phyloP scores from a whole-genome alignment of 805 yeast genomes.

The Candida palmyrensis region DNA sequence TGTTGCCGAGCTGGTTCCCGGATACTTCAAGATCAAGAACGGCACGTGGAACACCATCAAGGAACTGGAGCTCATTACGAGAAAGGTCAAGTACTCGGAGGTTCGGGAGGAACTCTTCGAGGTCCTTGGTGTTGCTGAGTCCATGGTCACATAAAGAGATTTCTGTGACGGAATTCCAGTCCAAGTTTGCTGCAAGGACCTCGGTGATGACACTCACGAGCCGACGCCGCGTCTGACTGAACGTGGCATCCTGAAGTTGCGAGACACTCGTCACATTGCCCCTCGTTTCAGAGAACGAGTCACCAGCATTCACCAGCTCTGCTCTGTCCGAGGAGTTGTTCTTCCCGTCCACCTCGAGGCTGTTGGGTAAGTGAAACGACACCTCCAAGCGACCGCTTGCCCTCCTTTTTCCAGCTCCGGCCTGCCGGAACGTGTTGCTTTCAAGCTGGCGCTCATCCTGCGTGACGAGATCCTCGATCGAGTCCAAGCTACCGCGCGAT shows the following conservation, averaged over 20 bases:
- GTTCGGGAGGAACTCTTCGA: conserved; percentile 41
- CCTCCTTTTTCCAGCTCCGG: conserved; percentile 5
- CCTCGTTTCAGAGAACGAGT: conserved; percentile 10
- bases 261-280: conserved; percentile 39
- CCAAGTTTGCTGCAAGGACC: conserved; percentile 27
- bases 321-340: conserved; percentile 9
- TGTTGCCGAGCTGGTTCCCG: conserved; percentile 32
- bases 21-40: conserved; percentile 35
- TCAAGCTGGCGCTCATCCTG: conserved; percentile 2
- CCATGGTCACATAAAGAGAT: conserved; percentile 29
- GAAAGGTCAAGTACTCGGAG: conserved; percentile 36
- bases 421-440: not conserved
- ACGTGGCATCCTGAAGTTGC: conserved; percentile 40
- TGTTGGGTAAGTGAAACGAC: conserved; percentile 35
- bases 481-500: conserved; percentile 26
- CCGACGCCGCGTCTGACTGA: conserved; percentile 40
- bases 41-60: conserved; percentile 41
- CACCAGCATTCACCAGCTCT: too few species aligned
- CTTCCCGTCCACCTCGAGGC: too few species aligned
- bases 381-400: conserved; percentile 24
- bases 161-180: conserved; percentile 38
- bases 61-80: conserved; percentile 35
- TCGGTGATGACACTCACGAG: conserved; percentile 45
- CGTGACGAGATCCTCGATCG: conserved; percentile 32
- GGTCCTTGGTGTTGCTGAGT: conserved; percentile 39